Percentiles rank a stretch among this genome's conserved stretches.
phyloP scores from a whole-genome alignment of 768 basidiomycete genomes.

The Suillus paluster region DNA sequence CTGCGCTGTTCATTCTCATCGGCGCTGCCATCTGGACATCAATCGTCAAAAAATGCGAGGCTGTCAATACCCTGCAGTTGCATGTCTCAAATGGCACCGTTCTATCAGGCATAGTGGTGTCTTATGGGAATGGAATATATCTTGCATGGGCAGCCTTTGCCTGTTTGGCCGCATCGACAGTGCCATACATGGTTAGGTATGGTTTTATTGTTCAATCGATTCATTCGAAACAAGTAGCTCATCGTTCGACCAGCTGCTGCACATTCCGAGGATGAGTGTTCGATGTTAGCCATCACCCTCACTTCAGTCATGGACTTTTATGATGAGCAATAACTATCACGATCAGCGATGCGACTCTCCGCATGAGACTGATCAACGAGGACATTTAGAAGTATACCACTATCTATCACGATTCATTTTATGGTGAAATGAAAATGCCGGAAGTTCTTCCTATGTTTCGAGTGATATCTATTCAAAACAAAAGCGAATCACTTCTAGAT shows the following conservation, averaged over 20 bases:
- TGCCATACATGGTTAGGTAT: constrained; percentile 82
- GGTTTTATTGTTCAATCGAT: constrained; percentile 25
- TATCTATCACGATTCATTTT: background rate
- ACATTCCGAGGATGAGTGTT: constrained; percentile 68
- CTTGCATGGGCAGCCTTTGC: constrained; percentile 79
- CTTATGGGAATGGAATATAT: constrained; percentile 64
- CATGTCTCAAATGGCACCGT: constrained; percentile 42
- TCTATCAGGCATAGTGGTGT: constrained; percentile 65
- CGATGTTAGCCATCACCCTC: constrained; percentile 31
- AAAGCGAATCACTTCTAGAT: background rate
- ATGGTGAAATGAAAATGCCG: background rate
- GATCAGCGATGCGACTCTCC: constrained; percentile 5
- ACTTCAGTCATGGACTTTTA: background rate
- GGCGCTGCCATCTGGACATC: constrained; percentile 81
- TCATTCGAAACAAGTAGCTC: background rate
- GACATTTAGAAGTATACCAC: constrained; percentile 1
- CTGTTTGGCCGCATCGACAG: constrained; percentile 61
- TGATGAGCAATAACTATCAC: constrained; percentile 1
- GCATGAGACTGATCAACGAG: background rate
- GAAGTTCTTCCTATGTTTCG: background rate
- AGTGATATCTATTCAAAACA: background rate
- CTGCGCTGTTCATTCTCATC: constrained; percentile 65
- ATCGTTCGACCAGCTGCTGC: constrained; percentile 62
- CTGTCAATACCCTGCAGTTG: constrained; percentile 55
- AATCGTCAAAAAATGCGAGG: constrained; percentile 64